Evolutionary conservation across 345 rosid genomes (phyloP), one percentile per base, ranked within the genome.

Genomic region (Salix udensis): DNA sequence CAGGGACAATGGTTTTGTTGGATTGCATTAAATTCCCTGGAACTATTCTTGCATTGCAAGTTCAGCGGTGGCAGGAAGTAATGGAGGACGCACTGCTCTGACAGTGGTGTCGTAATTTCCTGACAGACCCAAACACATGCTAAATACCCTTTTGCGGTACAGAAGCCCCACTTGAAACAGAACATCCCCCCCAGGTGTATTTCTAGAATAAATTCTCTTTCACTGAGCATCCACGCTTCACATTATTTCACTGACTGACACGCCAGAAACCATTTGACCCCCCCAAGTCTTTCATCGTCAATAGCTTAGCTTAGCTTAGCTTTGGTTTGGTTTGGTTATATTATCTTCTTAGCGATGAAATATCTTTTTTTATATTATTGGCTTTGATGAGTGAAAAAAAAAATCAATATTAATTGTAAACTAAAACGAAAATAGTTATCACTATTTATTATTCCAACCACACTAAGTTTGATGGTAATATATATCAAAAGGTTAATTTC

Each of bases 111-210:
- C 73, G 67, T 75, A 65, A 73, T 74, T 82, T 40, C 79, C 74
- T 79, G 83, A 42, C 85, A 81, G 85, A 31, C 77, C 73, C 80
- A 15, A 77, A 88, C 89, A 83, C 85, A 83, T 82, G 82, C 87
- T 70, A 80, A 72, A n/a, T 72, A 70, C 58, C 83, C 34, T 48
- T 81, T 74, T 79, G 83, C 48, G 6, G 37, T 34, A 50, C 74
- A 77, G 68, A 28, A 52, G 68, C 74, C 87, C 88, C 85, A 77
- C 83, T 44, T 74, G 40, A 42, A 21, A 76, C 76, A 75, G 37
- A 73, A 65, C 74, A 68, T 61, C 30, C 53, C 74, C 60, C 60
- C 65, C 72, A 31, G 69, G 55, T 68, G 67, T 67, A 52, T 68
- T 78, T 78, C 65, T 30, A 37, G 68, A 69, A 10, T 52, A 37